Base-by-base conservation (phyloP, 768 basidiomycete species). In the Termitomyces sp. region DNA sequence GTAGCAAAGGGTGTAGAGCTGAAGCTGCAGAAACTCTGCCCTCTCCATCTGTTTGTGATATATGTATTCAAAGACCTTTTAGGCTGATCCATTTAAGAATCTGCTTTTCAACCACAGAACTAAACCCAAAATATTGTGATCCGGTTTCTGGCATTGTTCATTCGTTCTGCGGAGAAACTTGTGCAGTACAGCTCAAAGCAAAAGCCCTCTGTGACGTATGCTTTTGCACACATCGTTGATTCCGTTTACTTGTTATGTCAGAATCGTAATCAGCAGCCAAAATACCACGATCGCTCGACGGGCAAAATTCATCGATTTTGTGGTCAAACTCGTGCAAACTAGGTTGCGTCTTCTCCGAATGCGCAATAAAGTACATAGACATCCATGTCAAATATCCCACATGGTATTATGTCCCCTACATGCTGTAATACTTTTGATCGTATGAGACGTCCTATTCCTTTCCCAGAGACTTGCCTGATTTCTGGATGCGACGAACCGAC, bases 221-320 rank as follows among this genome's bases (percentile, higher is more conserved):
- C 70, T 10, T 45, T n/a, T 56, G 31, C 25, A 5, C 14, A 10
- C 12, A 31, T 9, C 5, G 17, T 42, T 4, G 14, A 54, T 55
- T 20, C 10, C 7, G 3, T 31, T 42, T 20, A 0, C 25, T 14
- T 20, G 1, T 4, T 15, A 48, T 5, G 1, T 12, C 65, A 87
- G 86, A 80, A 81, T 62, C 88, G 86, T 70, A 81, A 82, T 61
- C 77, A 77, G 61, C 80, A 83, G 45, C 86, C 86, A 40, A 88
- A 86, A 66, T 81, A 82, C 63, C 76, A 74, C 25, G 86, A 88
- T 32, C 54, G 29, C 66, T 83, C 83, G 25, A 79, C 77, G 8
- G 80, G 79, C 25, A 29, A 43, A 43, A 49, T 59, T 47, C 37
- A 81, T 77, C 2, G 84, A n/a, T 89, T 79, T 68, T 88, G 87